Evolutionary conservation across 176 grass and related monocot genomes (phyloP), one percentile per base, ranked within the genome.

Genomic region (Raddia distichophylla): DNA sequence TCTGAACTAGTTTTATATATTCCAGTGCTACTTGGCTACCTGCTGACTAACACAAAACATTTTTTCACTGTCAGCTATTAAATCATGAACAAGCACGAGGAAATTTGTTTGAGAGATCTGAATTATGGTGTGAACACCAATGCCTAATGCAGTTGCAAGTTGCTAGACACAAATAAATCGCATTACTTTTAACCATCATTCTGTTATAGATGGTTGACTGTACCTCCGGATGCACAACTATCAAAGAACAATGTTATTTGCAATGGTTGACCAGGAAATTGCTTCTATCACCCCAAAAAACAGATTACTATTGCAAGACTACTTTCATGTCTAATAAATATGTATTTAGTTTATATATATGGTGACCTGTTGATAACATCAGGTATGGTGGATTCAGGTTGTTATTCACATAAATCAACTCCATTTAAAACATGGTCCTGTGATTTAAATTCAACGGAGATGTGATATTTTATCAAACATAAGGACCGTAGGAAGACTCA

Each of bases 241-340:
- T 14, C 18, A 65, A 81, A 76, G 14, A 13, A 46, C 67, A 82
- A 22, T 78, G 48, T 79, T 52, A 81, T 20, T 69, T 48, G 43
- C 11, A 40, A 87, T 70, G 13, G 54, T 84, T 54, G 46, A 45
- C 22, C 75, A 63, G 40, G 54, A 75, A 80, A 70, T 35, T 85
- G 54, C 48, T 62, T 16, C 1, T 67, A 32, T 75, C 46, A 47
- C 20, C 46, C 45, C 58, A 16, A 67, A 35, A 88, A 59, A 45
- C 19, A 53, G 67, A 60, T 52, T 56, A 51, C 43, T 18, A 18
- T 49, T 37, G 19, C 67, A 67, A 66, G 5, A 58, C 42, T 74
- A 58, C 16, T 35, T 57, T 67, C 45, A 79, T 8, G 34, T 68
- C 60, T 49, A 27, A 32, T 65, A 11, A 66, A 54, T 22, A 77